These are phyloP conservation scores for Nakazawaea holstii DNA, from an alignment of 805 yeast species.

Conservation along the genomic window DNA sequence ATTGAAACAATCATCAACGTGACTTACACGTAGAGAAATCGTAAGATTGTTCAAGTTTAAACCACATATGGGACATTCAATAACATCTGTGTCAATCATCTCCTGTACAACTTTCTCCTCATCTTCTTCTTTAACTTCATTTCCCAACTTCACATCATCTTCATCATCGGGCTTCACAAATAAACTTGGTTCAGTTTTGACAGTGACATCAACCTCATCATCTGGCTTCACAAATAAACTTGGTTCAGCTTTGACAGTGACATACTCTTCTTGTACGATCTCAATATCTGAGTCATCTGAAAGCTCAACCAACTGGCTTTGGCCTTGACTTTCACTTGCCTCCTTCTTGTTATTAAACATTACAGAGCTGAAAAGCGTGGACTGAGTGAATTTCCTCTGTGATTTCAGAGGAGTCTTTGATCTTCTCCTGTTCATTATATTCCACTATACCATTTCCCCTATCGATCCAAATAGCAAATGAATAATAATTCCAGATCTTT, in stretches of 20 bases:
- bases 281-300: slow-evolving; percentile 8
- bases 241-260: background rate
- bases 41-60: slow-evolving; percentile 30
- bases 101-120: background rate
- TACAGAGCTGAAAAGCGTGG: background rate
- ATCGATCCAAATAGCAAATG: too few species aligned
- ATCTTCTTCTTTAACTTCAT: slow-evolving; percentile 11
- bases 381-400: slow-evolving; percentile 1
- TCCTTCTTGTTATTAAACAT: background rate
- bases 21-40: slow-evolving; percentile 40
- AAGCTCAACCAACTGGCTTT: background rate
- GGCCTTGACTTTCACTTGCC: background rate
- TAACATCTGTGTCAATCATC: slow-evolving; percentile 4
- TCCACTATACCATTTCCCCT: background rate
- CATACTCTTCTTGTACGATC: slow-evolving; percentile 1
- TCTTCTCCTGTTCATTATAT: background rate
- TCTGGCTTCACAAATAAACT: background rate
- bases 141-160: slow-evolving; percentile 16
- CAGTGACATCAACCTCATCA: background rate
- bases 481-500: too few species aligned
- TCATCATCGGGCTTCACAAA: background rate
- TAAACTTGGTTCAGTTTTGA: background rate
- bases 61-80: slow-evolving; percentile 50
- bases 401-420: background rate
- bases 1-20: slow-evolving; percentile 50